These are phyloP conservation scores for Durio zibethinus DNA, from an alignment of 345 rosid genomes.

Conservation along the genomic window DNA sequence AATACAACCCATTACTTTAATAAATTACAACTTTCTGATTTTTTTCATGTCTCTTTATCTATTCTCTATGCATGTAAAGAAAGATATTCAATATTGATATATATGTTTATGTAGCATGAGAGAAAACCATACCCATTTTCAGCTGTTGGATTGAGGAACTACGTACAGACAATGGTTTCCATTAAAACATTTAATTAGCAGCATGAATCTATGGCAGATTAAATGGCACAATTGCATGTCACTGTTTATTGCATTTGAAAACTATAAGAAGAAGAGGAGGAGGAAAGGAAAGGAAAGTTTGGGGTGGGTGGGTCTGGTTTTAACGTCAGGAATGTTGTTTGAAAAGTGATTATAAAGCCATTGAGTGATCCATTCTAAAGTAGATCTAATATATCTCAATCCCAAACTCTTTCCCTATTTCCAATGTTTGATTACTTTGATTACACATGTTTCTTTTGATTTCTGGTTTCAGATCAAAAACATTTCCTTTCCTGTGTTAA, in stretches of 20 bases:
- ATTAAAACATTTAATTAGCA: neutral
- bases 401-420: conserved; percentile 51
- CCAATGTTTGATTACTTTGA: conserved; percentile 45
- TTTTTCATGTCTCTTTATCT: conserved; percentile 21
- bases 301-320: neutral
- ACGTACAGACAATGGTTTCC: no score
- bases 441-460: conserved; percentile 29
- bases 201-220: neutral
- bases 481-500: conserved; percentile 27
- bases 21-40: conserved; percentile 5
- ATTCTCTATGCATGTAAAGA: conserved; percentile 4
- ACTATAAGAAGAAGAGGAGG: neutral
- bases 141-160: neutral
- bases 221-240: neutral
- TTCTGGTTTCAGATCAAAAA: conserved; percentile 27
- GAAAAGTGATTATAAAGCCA: conserved; percentile 49
- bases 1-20: conserved; percentile 6
- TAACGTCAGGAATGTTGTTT: conserved; percentile 12
- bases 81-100: neutral
- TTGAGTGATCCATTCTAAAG: conserved; percentile 41
- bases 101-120: neutral
- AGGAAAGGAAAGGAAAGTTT: neutral
- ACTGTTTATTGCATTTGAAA: neutral
- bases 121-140: neutral
- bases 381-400: conserved; percentile 27